These are phyloP conservation scores for Mycena belliarum DNA, from an alignment of 768 basidiomycete genomes.

Conservation along the genomic window DNA sequence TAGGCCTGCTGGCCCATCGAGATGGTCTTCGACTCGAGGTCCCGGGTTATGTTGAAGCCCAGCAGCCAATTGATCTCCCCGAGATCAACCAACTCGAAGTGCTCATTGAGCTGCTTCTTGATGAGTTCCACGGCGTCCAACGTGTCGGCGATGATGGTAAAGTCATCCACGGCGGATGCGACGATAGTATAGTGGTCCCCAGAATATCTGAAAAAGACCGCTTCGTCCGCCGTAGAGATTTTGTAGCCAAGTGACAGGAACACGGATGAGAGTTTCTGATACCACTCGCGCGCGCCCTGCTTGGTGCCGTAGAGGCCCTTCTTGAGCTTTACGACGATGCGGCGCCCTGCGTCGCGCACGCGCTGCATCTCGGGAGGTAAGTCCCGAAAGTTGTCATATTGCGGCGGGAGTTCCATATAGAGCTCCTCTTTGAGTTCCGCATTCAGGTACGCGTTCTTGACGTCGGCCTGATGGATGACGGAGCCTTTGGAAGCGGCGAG, in stretches of 20 bases:
- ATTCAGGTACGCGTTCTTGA: constrained; percentile 27
- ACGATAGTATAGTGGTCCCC: constrained; percentile 16
- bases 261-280: constrained; percentile 19
- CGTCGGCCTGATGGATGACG: constrained; percentile 9
- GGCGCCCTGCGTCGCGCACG: constrained; percentile 40
- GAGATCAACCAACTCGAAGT: constrained; percentile 26
- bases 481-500: constrained; percentile 8
- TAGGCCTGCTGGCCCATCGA: constrained; percentile 28
- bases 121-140: too few species aligned
- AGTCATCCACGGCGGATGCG: constrained; percentile 25
- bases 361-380: constrained; percentile 22
- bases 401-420: constrained; percentile 28
- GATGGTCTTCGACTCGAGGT: constrained; percentile 23
- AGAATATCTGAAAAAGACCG: constrained; percentile 17
- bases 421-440: constrained; percentile 29
- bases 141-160: constrained; percentile 28
- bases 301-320: constrained; percentile 18
- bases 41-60: constrained; percentile 26
- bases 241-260: constrained; percentile 11
- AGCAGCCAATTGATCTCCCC: constrained; percentile 31
- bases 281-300: constrained; percentile 33
- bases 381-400: constrained; percentile 18
- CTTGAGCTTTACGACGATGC: constrained; percentile 11
- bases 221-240: constrained; percentile 15
- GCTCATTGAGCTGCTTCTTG: constrained; percentile 13